These are phyloP conservation scores for Lathyrus aphaca DNA, from an alignment of 306 rosid species.

Conservation along the genomic window DNA sequence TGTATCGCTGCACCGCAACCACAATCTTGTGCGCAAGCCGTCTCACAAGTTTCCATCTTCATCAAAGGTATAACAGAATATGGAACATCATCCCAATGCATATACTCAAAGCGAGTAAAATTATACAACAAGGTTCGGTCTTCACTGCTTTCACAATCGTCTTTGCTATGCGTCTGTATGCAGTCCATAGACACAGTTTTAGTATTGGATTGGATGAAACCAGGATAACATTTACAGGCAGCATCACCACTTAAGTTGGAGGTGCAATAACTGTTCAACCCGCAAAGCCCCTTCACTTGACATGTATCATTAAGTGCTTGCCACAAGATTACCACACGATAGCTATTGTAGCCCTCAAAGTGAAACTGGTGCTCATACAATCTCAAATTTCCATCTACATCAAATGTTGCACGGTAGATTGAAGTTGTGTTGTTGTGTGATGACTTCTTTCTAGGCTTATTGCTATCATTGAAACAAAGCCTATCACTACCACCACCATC, in stretches of 20 bases:
- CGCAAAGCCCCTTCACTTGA: slow-evolving; percentile 42
- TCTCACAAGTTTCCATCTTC: slow-evolving; percentile 33
- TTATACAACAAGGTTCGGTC: slow-evolving; percentile 16
- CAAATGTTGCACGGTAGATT: slow-evolving; percentile 46
- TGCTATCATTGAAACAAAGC: background rate
- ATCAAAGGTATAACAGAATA: background rate
- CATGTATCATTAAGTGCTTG: slow-evolving; percentile 19
- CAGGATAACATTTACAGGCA: slow-evolving; percentile 43
- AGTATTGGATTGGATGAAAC: slow-evolving; percentile 26
- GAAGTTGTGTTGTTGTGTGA: background rate
- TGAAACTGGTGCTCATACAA: slow-evolving; percentile 44
- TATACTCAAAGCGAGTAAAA: background rate
- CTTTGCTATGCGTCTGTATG: background rate
- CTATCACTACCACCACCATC: fast-evolving
- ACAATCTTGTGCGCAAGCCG: slow-evolving; percentile 39
- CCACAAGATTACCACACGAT: slow-evolving; percentile 16
- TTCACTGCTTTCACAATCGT: slow-evolving; percentile 27
- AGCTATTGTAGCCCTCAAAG: slow-evolving; percentile 6
- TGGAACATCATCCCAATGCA: slow-evolving; percentile 24
- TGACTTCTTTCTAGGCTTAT: background rate
- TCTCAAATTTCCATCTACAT: slow-evolving; percentile 40
- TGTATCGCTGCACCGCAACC: slow-evolving; percentile 40
- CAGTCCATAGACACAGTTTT: slow-evolving; percentile 18
- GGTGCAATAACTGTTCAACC: slow-evolving; percentile 47
- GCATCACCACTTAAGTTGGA: background rate